Conservation (phyloP, 2,329 filamentous ascomycete genomes). For the Aspergillus ibericus region DNA sequence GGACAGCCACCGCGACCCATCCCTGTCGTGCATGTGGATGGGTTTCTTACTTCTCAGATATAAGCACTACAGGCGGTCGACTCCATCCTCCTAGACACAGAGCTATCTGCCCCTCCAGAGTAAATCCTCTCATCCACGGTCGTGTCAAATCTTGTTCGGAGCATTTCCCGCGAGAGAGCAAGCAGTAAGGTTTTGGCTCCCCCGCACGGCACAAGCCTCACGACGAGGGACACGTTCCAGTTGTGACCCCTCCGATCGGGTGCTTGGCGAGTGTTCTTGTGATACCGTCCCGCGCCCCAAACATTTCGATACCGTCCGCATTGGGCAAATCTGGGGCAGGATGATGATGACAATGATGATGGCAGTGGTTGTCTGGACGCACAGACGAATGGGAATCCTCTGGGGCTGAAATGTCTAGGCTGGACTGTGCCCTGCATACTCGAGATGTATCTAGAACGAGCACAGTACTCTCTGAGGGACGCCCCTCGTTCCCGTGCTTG, state of each 20-base stretch:
- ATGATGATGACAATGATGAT: neutral
- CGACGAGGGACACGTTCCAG: neutral
- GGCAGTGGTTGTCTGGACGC: neutral
- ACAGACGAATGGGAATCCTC: too few species aligned
- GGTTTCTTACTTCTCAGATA: neutral
- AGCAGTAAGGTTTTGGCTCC: conserved; percentile 2
- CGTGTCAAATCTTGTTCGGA: neutral
- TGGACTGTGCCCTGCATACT: neutral
- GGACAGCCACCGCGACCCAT: neutral
- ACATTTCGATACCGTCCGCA: neutral
- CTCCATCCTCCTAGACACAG: too few species aligned
- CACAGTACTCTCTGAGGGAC: neutral
- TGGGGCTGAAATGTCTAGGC: too few species aligned
- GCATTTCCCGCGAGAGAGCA: neutral
- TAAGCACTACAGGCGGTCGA: neutral
- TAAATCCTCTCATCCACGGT: neutral
- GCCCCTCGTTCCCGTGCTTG: neutral
- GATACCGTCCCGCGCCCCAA: neutral
- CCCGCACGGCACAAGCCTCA: conserved; percentile 4
- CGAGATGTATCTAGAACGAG: neutral
- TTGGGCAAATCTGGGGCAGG: neutral
- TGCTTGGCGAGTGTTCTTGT: conserved; percentile 1
- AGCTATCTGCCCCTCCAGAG: neutral
- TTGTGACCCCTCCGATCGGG: conserved; percentile 3
- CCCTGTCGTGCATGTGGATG: neutral